phyloP scores from a whole-genome alignment of 768 basidiomycete species.

The Tremella mesenterica region DNA sequence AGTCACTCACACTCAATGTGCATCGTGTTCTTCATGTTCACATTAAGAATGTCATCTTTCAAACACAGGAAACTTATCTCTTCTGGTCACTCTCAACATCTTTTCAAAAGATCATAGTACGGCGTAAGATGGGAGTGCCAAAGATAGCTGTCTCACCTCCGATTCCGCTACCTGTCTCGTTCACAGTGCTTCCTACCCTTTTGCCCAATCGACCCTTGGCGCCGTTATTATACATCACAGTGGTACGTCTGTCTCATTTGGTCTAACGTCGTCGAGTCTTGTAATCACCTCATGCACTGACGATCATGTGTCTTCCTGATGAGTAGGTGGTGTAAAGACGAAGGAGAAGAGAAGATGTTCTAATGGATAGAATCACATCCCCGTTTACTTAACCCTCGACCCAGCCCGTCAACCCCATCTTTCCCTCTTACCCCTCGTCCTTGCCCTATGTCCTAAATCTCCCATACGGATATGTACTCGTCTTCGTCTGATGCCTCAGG shows the following conservation, averaged over 20 bases:
- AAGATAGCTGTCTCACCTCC: not conserved
- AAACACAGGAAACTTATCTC: too few species aligned
- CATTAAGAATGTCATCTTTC: too few species aligned
- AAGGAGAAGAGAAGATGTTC: too few species aligned
- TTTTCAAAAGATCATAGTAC: too few species aligned
- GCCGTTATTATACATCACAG: slow-evolving; percentile 9
- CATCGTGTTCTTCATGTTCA: too few species aligned
- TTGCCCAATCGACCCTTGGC: slow-evolving; percentile 3
- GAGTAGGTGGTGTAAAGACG: too few species aligned
- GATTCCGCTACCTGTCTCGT: slow-evolving; percentile 1
- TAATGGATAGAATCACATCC: slow-evolving; percentile 18
- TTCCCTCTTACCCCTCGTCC: slow-evolving; percentile 20
- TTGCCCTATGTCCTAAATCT: slow-evolving; percentile 11
- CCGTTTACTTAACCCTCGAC: slow-evolving; percentile 22
- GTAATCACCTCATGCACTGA: not conserved
- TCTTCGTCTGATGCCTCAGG: slow-evolving; percentile 1
- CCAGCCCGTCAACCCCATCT: slow-evolving; percentile 20
- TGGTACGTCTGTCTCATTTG: slow-evolving; percentile 3
- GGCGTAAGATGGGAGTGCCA: too few species aligned
- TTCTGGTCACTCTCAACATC: too few species aligned
- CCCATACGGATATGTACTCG: slow-evolving; percentile 14
- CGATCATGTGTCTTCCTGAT: not conserved
- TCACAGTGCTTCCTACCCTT: slow-evolving; percentile 8
- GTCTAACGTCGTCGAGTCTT: not conserved
- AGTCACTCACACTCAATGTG: too few species aligned